These are phyloP conservation scores for Albophoma yamanashiensis DNA, from an alignment of 2,329 filamentous ascomycete genomes.

Conservation along the genomic window DNA sequence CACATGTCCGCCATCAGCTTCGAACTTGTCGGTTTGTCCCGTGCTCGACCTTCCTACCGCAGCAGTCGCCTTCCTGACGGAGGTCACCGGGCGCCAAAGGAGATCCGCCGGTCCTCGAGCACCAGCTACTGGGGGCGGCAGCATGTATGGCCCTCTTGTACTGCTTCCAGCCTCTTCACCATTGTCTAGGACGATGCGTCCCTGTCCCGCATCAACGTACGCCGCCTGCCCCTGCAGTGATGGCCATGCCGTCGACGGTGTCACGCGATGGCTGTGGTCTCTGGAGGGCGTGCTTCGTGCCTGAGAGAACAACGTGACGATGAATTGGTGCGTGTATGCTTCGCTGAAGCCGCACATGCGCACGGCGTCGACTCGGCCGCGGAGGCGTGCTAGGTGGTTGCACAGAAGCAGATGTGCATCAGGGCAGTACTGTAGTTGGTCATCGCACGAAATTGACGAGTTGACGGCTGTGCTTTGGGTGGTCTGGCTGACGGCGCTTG, in stretches of 20 bases:
- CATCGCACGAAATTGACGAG: neutral
- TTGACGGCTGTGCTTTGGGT: neutral
- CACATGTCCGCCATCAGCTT: neutral
- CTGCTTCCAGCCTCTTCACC: neutral
- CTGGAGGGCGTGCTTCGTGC: neutral
- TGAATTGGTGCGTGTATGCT: conserved; percentile 15
- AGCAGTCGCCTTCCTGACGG: neutral
- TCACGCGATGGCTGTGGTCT: conserved; percentile 14
- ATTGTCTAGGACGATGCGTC: conserved; percentile 8
- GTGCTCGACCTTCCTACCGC: neutral
- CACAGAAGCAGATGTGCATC: conserved; percentile 19
- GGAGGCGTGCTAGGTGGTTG: conserved; percentile 18
- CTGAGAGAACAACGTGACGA: conserved; percentile 15
- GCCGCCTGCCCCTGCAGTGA: conserved; percentile 16
- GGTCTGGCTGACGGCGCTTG: neutral
- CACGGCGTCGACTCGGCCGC: conserved; percentile 17
- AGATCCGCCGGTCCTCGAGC: neutral
- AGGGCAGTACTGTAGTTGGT: conserved; percentile 15
- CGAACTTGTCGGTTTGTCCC: neutral
- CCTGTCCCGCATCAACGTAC: conserved; percentile 13
- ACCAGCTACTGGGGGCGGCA: conserved; percentile 13
- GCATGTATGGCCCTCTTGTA: conserved; percentile 15
- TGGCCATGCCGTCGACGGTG: conserved; percentile 21
- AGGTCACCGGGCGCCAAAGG: neutral
- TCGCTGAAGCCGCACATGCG: conserved; percentile 26